Evolutionary conservation across 129 eudicot species (phyloP), one percentile per base, ranked within the genome.

Genomic region (Centella asiatica): DNA sequence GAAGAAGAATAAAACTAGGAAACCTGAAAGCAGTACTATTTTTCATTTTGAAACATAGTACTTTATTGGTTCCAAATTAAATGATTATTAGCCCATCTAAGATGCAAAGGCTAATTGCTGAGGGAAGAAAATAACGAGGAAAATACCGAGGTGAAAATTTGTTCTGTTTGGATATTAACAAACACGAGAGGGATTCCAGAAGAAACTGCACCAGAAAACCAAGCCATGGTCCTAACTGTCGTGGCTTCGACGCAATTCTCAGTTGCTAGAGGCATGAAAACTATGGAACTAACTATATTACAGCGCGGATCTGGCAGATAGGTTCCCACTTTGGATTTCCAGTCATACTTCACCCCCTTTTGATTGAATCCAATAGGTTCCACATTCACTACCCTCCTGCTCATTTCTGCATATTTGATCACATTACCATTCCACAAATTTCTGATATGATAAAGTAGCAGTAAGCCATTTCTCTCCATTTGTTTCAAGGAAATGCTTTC

Each of bases 191-290:
- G 89, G 14, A 70, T 40, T 31, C 89, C 89, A 23, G 85, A 83
- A 61, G 89, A 78, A 42, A 83, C 78, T 52, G 85, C 80, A 37
- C 85, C 85, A 7, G 80, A 65, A 57, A 83, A 83, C 89, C 89
- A 83, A 2, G 89, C 89, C 85, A 79, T 83, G 17, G 82, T 76
- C 68, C 89, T 72, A 0, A 42, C 71, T 37, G 76, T 75, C 7
- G 73, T 77, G 23, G 73, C 63, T 19, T 79, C 80, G 0, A 61
- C 31, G 50, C 64, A 56, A 25, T 69, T 69, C 65, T 83, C 85
- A 11, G 44, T 73, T 12, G 75, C 60, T 58, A 72, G 66, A 29
- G 85, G 75, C 82, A 73, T 83, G 71, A 83, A 78, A 11, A 83
- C 47, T 17, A 83, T 72, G 0, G 89, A 79, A 42, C 79, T 79